phyloP scores from a whole-genome alignment of 768 basidiomycete species.

The Russula ochroleuca region DNA sequence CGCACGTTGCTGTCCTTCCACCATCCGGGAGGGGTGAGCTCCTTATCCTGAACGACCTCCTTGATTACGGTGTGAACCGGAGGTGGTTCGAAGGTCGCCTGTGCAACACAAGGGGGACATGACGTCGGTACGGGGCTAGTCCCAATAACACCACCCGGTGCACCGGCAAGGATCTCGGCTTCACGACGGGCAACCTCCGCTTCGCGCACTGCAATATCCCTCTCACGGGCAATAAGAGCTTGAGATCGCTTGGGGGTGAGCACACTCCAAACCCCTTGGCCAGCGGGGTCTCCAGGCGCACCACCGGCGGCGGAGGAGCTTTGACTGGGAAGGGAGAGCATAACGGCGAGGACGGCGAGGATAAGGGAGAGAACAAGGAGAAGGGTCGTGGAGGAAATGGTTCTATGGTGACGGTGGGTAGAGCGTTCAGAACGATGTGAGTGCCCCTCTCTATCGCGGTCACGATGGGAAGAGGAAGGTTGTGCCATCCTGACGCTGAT shows the following conservation, averaged over 20 bases:
- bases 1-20: slow-evolving; percentile 61
- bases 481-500: slow-evolving; percentile 80
- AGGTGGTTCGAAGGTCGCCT: slow-evolving; percentile 50
- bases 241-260: slow-evolving; percentile 81
- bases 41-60: slow-evolving; percentile 80
- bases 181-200: slow-evolving; percentile 87
- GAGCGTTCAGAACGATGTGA: slow-evolving; percentile 54
- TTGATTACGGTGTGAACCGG: slow-evolving; percentile 80
- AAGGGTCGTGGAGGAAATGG: slow-evolving; percentile 86
- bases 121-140: slow-evolving; percentile 38
- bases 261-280: slow-evolving; percentile 62
- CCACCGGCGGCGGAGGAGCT: slow-evolving; percentile 38
- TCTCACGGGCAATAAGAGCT: slow-evolving; percentile 73
- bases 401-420: slow-evolving; percentile 71
- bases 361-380: slow-evolving; percentile 82
- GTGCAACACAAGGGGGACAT: slow-evolving; percentile 59
- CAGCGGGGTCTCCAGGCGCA: slow-evolving; percentile 30
- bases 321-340: slow-evolving; percentile 76
- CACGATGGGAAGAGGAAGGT: slow-evolving; percentile 76
- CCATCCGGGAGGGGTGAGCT: slow-evolving; percentile 78
- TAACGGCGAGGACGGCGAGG: slow-evolving; percentile 82
- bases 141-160: slow-evolving; percentile 74
- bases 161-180: slow-evolving; percentile 77
- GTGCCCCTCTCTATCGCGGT: slow-evolving; percentile 48
- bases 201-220: slow-evolving; percentile 74